Evolutionary conservation across 768 basidiomycete genomes (phyloP).

Genomic region (Boletus reticulatus): DNA sequence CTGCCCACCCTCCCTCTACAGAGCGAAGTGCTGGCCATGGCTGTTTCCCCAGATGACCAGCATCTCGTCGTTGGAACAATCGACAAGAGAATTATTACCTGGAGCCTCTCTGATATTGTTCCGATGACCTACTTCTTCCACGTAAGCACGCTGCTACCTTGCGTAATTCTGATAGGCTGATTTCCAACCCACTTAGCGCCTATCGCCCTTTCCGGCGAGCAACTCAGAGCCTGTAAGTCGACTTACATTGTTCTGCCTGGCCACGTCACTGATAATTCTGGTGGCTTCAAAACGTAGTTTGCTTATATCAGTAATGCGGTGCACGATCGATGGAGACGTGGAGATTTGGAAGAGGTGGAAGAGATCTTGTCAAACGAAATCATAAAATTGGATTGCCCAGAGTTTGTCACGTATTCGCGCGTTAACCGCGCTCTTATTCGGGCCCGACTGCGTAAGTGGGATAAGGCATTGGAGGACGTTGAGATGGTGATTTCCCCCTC

Average conservation of each 20-base stretch:
- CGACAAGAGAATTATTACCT: not conserved
- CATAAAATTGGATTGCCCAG: not conserved
- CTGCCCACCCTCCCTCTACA: not conserved
- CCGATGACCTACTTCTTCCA: not conserved
- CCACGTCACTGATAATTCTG: not conserved
- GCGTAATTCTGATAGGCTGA: not conserved
- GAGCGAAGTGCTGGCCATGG: not conserved
- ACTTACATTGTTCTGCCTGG: not conserved
- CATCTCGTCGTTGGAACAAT: not conserved
- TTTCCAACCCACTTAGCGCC: not conserved
- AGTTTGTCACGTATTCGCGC: not conserved
- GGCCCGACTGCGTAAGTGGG: not conserved
- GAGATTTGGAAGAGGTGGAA: not conserved
- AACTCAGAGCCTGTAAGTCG: not conserved
- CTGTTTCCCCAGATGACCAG: conserved; percentile 3
- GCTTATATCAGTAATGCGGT: conserved; percentile 2
- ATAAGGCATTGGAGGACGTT: conserved; percentile 1
- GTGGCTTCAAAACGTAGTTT: not conserved
- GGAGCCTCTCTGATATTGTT: not conserved
- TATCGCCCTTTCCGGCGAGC: not conserved
- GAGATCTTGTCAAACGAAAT: conserved; percentile 5
- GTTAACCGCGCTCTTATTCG: conserved; percentile 8
- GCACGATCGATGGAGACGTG: not conserved
- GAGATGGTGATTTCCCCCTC: not conserved
- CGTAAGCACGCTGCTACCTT: not conserved